Evolutionary conservation across 1,284 basidiomycete genomes (phyloP), one percentile per base, ranked within the genome.

Genomic region (Cutaneotrichosporon mucoides): DNA sequence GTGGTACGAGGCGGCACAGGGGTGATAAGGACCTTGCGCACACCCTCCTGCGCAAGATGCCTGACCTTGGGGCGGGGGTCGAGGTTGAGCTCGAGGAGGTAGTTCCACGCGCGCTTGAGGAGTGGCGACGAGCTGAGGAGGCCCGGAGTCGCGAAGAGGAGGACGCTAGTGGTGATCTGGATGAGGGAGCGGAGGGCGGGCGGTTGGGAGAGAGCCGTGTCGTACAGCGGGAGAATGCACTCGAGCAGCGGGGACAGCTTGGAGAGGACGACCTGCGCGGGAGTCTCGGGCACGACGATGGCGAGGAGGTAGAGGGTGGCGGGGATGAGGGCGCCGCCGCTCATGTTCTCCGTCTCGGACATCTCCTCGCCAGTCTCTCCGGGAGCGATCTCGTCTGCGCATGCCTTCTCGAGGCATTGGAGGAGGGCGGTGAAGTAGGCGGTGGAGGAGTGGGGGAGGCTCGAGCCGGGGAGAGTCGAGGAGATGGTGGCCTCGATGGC

Each of bases 1-100:
- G 83, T 80, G 5, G 84, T 66, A 45, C 88, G 81, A 0, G 92
- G 92, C 6, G 86, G 81, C 1, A 91, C 88, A 11, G 92, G 90
- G 11, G 83, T 82, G 5, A 82, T 80, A 35, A 94, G 81, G 5
- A 93, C 82, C 66, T 90, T 87, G 64, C 83, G 83, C 43, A 99
- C 83, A 24, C 90, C 84, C 68, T 97, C 92, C 57, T 89, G 88
- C 8, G 95, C 93, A 65, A 88, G 85, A 77, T 87, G 93, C 59
- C 96, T 86, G 50, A 99, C 92, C 80, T 99, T 98, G 41, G 96
- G 95, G 48, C 95, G 82, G 2, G 87, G 84, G 79, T 99, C 95
- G 53, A 92, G 81, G 67, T 86, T 88, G 53, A 98, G 80, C 61
- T 89, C 86, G 50, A 99, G 81, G 50, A 95, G 87, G 49, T 89